These are phyloP conservation scores for Aspergillus sp. DNA, from an alignment of 2,329 filamentous ascomycete genomes.

Conservation along the genomic window DNA sequence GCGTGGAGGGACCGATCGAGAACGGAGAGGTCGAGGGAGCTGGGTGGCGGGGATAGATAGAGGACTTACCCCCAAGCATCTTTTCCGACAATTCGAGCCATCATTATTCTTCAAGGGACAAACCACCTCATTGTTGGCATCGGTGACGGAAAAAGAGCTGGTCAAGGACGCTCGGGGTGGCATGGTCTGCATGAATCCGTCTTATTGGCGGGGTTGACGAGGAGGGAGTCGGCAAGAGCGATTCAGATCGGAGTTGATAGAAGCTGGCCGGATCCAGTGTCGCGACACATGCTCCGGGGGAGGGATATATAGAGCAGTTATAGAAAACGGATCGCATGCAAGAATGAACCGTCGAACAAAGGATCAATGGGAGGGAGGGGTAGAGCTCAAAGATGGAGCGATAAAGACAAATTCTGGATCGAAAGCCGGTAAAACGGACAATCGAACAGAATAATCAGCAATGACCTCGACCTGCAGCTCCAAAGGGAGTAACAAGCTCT, in stretches of 20 bases:
- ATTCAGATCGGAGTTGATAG: conserved; percentile 16
- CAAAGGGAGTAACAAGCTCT: conserved; percentile 13
- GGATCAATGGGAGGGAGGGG: background rate
- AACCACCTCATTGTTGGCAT: conserved; percentile 93
- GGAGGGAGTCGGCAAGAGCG: background rate
- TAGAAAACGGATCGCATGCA: conserved; percentile 5
- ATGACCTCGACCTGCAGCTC: conserved; percentile 9
- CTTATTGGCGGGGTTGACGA: conserved; percentile 18
- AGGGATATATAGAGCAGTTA: background rate
- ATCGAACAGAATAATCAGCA: conserved; percentile 7
- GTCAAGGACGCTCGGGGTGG: conserved; percentile 84
- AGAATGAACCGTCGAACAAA: conserved; percentile 3
- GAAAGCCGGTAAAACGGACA: background rate
- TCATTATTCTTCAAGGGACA: conserved; percentile 95
- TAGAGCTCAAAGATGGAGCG: conserved; percentile 5
- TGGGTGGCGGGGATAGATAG: conserved; percentile 8
- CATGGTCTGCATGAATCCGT: conserved; percentile 62
- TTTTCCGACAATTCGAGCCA: conserved; percentile 93
- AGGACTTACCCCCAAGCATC: conserved; percentile 91
- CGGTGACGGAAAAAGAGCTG: conserved; percentile 86
- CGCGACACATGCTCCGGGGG: conserved; percentile 17
- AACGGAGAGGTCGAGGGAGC: conserved; percentile 4
- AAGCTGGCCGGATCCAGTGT: conserved; percentile 9
- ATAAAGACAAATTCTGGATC: background rate
- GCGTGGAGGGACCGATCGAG: conserved; percentile 14